These are phyloP conservation scores for Macrophomina pseudophaseolina DNA, from an alignment of 2,329 filamentous ascomycete species.

Conservation along the genomic window DNA sequence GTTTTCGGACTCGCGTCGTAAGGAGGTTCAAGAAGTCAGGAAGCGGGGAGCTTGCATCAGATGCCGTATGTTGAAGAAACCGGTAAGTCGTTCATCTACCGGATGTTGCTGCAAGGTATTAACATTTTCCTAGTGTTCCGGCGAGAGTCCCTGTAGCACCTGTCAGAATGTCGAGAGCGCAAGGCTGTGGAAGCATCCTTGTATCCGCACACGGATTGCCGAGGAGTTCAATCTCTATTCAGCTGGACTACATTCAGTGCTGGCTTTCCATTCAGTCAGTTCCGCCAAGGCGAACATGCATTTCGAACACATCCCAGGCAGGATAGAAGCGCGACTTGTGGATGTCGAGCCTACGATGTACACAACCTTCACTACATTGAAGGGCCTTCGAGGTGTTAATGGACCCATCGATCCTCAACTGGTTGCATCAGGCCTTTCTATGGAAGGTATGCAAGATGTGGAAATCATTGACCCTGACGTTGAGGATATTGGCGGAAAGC, in stretches of 20 bases:
- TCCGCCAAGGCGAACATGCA: slow-evolving; percentile 55
- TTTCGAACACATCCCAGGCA: slow-evolving; percentile 55
- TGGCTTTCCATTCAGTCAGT: slow-evolving; percentile 58
- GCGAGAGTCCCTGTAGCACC: slow-evolving; percentile 63
- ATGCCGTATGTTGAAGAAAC: slow-evolving; percentile 69
- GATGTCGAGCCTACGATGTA: slow-evolving; percentile 53
- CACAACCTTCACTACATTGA: slow-evolving; percentile 54
- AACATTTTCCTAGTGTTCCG: slow-evolving; percentile 53
- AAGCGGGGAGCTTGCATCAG: slow-evolving; percentile 66
- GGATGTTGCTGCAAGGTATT: neutral
- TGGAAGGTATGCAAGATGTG: slow-evolving; percentile 27
- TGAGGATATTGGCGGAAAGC: slow-evolving; percentile 57
- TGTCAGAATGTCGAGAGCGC: slow-evolving; percentile 65
- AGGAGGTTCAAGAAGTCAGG: slow-evolving; percentile 64
- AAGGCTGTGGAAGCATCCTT: slow-evolving; percentile 65
- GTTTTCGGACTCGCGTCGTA: slow-evolving; percentile 62
- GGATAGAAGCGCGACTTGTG: slow-evolving; percentile 58
- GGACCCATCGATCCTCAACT: slow-evolving; percentile 45
- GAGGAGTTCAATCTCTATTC: slow-evolving; percentile 65
- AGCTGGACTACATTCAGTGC: slow-evolving; percentile 57
- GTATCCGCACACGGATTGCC: slow-evolving; percentile 62
- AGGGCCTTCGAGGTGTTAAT: slow-evolving; percentile 39
- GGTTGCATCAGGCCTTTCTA: slow-evolving; percentile 30
- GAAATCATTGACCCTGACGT: slow-evolving; percentile 56
- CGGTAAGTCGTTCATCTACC: slow-evolving; percentile 34